Percentiles rank a stretch among this genome's conserved stretches.
These are phyloP conservation scores for Lepidium aucheri DNA, from an alignment of 345 rosid genomes.

Conservation along the genomic window DNA sequence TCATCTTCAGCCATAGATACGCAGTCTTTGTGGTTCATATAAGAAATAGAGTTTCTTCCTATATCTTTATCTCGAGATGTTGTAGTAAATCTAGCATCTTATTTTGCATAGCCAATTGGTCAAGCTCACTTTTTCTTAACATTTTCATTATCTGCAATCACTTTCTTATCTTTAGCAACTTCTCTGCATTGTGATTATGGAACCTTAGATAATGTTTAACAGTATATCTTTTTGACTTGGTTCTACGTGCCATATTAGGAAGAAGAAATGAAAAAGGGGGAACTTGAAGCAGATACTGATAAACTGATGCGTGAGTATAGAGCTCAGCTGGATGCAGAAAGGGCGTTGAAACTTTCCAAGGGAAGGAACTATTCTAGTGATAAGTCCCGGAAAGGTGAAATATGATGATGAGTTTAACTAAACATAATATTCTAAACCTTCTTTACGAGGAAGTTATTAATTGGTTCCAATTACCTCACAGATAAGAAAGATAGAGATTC, in stretches of 20 bases:
- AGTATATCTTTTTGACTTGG: background rate
- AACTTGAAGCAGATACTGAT: constrained; percentile 84
- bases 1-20: background rate
- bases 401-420: background rate
- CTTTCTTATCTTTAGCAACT: background rate
- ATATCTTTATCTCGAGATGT: background rate
- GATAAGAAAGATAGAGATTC: constrained; percentile 79
- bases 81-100: background rate
- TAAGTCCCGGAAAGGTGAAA: constrained; percentile 60
- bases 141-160: background rate
- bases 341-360: constrained; percentile 81
- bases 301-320: constrained; percentile 97
- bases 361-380: constrained; percentile 75
- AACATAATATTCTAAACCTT: background rate
- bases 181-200: constrained; percentile 4
- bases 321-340: constrained; percentile 97
- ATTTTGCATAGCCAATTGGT: background rate
- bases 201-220: background rate
- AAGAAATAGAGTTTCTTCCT: background rate
- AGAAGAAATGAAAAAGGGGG: constrained; percentile 80
- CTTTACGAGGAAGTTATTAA: background rate
- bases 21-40: background rate
- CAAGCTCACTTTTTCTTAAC: background rate
- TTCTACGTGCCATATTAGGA: constrained; percentile 42
- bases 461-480: constrained; percentile 27